Evolutionary conservation across 2,329 filamentous ascomycete genomes (phyloP).

Genomic region (Myriosclerotinia duriaeana): DNA sequence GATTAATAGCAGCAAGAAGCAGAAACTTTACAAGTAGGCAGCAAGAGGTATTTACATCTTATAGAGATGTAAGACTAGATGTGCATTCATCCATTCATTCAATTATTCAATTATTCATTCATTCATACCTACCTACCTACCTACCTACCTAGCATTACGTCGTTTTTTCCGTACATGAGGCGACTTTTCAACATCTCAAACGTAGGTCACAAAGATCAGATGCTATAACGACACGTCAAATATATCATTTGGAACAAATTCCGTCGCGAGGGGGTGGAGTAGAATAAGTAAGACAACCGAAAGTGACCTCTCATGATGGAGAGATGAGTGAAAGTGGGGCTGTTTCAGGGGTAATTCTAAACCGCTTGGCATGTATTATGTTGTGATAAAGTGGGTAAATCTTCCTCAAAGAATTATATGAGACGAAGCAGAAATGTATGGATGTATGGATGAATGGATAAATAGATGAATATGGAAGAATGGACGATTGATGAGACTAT

Average conservation of each 20-base stretch:
- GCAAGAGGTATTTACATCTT: conserved; percentile 1
- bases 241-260: conserved; percentile 6
- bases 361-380: conserved; percentile 10
- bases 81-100: neutral
- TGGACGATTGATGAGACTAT: conserved; percentile 9
- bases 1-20: neutral
- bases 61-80: neutral
- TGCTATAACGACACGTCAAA: neutral
- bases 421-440: conserved; percentile 17
- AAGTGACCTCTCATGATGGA: conserved; percentile 3
- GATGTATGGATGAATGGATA: neutral
- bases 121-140: neutral
- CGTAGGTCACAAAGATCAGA: conserved; percentile 3
- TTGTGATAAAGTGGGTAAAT: conserved; percentile 3
- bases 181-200: conserved; percentile 13
- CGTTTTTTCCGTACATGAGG: conserved; percentile 6
- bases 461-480: neutral
- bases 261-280: conserved; percentile 10
- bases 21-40: neutral
- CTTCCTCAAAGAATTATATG: neutral
- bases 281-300: conserved; percentile 1
- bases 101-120: neutral
- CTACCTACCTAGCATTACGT: neutral
- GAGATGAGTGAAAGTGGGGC: neutral
- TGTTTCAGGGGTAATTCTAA: conserved; percentile 6